phyloP scores from a whole-genome alignment of 331 rosid genomes.

The Prunus yedoensis region DNA sequence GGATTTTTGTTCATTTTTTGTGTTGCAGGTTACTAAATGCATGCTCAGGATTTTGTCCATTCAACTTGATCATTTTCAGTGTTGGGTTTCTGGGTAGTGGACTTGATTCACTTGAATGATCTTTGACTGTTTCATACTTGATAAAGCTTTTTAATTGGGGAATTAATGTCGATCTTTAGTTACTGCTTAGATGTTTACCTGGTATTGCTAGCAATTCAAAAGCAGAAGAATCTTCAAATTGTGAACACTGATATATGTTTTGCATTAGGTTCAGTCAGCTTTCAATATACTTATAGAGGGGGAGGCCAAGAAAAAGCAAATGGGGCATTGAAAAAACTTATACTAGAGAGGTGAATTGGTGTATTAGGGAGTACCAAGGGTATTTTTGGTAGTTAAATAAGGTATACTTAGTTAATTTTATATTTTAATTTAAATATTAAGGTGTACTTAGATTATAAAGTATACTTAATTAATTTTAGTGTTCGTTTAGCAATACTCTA shows the following conservation, averaged over 20 bases:
- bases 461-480: too few relatives aligned
- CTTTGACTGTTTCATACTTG: not conserved
- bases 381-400: too few relatives aligned
- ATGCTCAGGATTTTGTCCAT: not conserved
- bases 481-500: too few relatives aligned
- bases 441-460: too few relatives aligned
- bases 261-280: not conserved
- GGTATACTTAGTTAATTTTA: too few relatives aligned
- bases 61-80: not conserved
- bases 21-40: not conserved
- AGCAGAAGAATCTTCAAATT: not conserved
- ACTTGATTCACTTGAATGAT: not conserved
- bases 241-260: not conserved
- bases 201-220: not conserved
- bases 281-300: conserved; percentile 4
- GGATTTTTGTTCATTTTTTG: not conserved
- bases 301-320: not conserved
- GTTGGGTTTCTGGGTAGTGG: not conserved
- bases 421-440: too few relatives aligned
- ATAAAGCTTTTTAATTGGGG: not conserved
- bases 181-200: not conserved
- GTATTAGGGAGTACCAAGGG: not conserved
- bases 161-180: not conserved
- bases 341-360: conserved; percentile 1
- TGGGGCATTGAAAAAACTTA: not conserved